Base-by-base conservation (phyloP, 2,329 filamentous ascomycete genomes). In the Lasiodiplodia gonubiensis region DNA sequence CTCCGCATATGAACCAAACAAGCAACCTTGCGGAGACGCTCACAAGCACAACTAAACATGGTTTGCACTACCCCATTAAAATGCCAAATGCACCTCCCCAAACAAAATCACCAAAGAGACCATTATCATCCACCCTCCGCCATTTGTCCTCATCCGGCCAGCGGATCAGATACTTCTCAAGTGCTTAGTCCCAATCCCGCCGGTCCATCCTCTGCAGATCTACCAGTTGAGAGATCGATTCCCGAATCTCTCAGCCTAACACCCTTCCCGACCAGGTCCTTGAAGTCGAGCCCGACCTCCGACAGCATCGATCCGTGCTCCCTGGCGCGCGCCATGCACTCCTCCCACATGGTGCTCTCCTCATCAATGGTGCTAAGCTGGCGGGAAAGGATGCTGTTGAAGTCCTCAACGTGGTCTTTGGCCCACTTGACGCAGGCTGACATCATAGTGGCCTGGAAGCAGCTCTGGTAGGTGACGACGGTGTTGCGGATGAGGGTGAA, bases 401-500 rank as follows among this genome's bases (percentile, higher is more conserved):
- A 98, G 2, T 89, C 89, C 73, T 97, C 94, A 1, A 98, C 89
- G 76, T 97, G 90, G 73, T 95, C 91, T 79, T 97, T 98, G n/a
- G 93, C 94, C 95, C 95, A 99, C 76, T 94, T 96, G 73, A 99
- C 94, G 73, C 93, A 97, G 0, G 94, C 93, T 74, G 93, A 97
- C 86, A 95, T 96, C 83, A 95, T 92, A 16, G 89, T 85, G 30
- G 92, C 86, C 12, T 93, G 90, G 76, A 98, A 98, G 69, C 79
- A 80, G 64, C 84, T 83, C 75, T 97, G 93, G 79, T 95, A 97
- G 74, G 92, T 94, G 74, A 88, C 87, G 69, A 98, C 91, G 0
- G 95, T 98, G 80, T 98, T 97, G 72, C 92, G 90, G 76, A 99
- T 94, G 71, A 97, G 86, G 65, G 90, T 93, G 80, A 99, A 99